These are phyloP conservation scores for Backusella luteola DNA, from an alignment of 192 early-diverging fungal species.

Conservation along the genomic window DNA sequence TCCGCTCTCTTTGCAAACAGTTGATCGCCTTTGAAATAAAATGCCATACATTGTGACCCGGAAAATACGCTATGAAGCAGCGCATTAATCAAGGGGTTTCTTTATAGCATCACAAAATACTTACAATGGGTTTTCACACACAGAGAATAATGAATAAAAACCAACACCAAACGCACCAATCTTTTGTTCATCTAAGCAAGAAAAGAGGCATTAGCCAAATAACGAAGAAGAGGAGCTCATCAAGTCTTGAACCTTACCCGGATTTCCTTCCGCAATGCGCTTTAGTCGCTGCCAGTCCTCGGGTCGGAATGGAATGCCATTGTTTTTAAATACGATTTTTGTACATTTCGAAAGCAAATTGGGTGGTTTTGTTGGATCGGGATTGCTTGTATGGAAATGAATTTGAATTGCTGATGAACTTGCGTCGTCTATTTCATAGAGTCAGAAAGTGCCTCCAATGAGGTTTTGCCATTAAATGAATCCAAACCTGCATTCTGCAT, in stretches of 20 bases:
- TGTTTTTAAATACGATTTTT: conserved; percentile 72
- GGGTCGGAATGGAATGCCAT: conserved; percentile 75
- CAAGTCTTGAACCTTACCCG: conserved; percentile 54
- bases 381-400: conserved; percentile 45
- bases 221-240: background rate
- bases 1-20: conserved; percentile 74
- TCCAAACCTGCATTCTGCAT: conserved; percentile 61
- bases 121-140: conserved; percentile 88
- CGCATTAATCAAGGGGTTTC: background rate
- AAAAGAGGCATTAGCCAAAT: background rate
- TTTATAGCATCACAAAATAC: conserved; percentile 2
- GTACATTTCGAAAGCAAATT: conserved; percentile 45
- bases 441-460: conserved; percentile 17
- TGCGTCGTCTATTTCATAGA: conserved; percentile 64
- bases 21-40: conserved; percentile 88
- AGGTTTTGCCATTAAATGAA: background rate
- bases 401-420: conserved; percentile 56
- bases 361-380: conserved; percentile 30
- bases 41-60: conserved; percentile 78
- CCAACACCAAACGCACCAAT: conserved; percentile 82
- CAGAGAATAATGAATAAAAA: conserved; percentile 86
- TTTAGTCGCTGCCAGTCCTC: conserved; percentile 83
- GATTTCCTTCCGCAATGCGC: conserved; percentile 92
- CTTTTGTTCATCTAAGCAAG: conserved; percentile 47
- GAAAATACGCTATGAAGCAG: conserved; percentile 56